Conservation (phyloP, 208 protist species). For the Herpetomonas tarakana region DNA sequence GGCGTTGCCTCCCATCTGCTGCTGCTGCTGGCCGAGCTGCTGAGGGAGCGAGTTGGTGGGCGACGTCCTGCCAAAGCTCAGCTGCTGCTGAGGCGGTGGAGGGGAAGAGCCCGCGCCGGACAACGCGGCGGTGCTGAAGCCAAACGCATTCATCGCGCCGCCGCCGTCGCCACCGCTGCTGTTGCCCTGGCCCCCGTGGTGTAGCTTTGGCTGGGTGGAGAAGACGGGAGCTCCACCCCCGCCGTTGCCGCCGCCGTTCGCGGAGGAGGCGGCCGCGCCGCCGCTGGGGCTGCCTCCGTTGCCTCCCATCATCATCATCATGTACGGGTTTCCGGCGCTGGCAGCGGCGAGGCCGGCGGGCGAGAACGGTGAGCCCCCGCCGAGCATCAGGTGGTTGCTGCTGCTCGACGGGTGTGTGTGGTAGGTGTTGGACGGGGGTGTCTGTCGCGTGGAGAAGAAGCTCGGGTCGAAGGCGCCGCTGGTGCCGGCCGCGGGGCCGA, state of each 20-base stretch:
- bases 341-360: neutral
- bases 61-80: neutral
- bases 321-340: conserved; percentile 5
- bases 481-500: neutral
- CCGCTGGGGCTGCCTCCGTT: conserved; percentile 12
- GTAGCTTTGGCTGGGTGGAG: conserved; percentile 32
- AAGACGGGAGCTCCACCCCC: conserved; percentile 26
- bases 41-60: neutral
- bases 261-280: conserved; percentile 15
- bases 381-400: conserved; percentile 5
- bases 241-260: conserved; percentile 7
- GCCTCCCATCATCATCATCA: neutral
- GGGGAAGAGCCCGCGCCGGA: conserved; percentile 5
- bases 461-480: neutral
- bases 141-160: neutral
- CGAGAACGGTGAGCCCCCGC: conserved; percentile 1
- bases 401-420: conserved; percentile 1
- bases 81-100: conserved; percentile 1
- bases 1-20: neutral
- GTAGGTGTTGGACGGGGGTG: neutral
- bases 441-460: conserved; percentile 3
- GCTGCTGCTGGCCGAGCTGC: neutral
- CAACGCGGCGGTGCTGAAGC: neutral
- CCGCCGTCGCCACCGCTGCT: conserved; percentile 7
- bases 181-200: conserved; percentile 1